Evolutionary conservation across 2,329 filamentous ascomycete species (phyloP).

Genomic region (Exophiala oligosperma): DNA sequence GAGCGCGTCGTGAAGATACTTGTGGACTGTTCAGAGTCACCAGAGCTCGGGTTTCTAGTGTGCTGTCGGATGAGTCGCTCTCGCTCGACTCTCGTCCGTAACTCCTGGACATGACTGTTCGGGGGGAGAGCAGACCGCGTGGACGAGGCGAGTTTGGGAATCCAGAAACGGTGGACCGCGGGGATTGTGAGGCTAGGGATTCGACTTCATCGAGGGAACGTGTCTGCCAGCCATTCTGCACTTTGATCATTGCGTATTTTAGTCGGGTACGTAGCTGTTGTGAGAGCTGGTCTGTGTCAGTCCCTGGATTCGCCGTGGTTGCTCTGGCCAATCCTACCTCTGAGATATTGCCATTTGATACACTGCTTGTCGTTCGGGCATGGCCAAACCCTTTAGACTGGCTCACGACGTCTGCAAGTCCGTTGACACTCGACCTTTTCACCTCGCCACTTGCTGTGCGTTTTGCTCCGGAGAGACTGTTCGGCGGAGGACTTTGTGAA

Average conservation of each 20-base stretch:
- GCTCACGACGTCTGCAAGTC: conserved; percentile 13
- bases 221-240: conserved; percentile 84
- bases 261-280: conserved; percentile 79
- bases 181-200: conserved; percentile 69
- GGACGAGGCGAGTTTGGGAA: conserved; percentile 52
- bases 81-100: conserved; percentile 27
- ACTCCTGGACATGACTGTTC: conserved; percentile 37
- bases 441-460: conserved; percentile 25
- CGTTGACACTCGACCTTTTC: conserved; percentile 24
- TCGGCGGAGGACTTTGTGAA: conserved; percentile 20
- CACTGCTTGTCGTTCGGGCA: conserved; percentile 18
- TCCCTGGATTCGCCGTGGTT: not conserved
- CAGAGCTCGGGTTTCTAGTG: conserved; percentile 16
- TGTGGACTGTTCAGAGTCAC: conserved; percentile 14
- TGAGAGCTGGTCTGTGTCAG: conserved; percentile 59
- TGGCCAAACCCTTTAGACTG: conserved; percentile 9
- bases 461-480: conserved; percentile 18
- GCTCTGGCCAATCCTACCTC: conserved; percentile 14
- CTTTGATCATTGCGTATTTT: conserved; percentile 91
- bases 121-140: conserved; percentile 54
- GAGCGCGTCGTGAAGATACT: conserved; percentile 17
- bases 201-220: conserved; percentile 77
- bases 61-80: conserved; percentile 30
- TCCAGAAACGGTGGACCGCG: conserved; percentile 58
- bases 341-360: conserved; percentile 23